Percentiles rank a stretch among this genome's conserved stretches.
These are phyloP conservation scores for Trichoderma polysporum DNA, from an alignment of 2,329 filamentous ascomycete genomes.

Conservation along the genomic window DNA sequence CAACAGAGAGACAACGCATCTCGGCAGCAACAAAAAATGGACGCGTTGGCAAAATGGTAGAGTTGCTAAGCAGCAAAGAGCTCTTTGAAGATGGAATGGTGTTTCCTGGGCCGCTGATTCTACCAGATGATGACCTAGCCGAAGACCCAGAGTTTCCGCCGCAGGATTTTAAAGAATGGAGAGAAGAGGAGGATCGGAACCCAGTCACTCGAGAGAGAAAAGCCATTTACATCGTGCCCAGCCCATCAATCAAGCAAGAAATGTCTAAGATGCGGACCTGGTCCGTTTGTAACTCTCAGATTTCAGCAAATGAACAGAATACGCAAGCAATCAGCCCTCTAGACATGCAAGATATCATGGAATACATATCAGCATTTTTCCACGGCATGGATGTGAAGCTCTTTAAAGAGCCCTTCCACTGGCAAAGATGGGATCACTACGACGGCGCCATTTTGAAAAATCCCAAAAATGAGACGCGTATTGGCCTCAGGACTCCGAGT, in stretches of 20 bases:
- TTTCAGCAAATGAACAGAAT: conserved; percentile 27
- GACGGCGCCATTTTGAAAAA: not conserved
- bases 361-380: conserved; percentile 50
- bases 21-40: conserved; percentile 31
- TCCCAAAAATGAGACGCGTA: conserved; percentile 26
- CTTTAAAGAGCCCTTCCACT: conserved; percentile 42
- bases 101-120: conserved; percentile 59
- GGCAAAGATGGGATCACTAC: conserved; percentile 47
- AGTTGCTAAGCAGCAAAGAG: conserved; percentile 20
- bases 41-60: conserved; percentile 23
- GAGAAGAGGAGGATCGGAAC: conserved; percentile 46
- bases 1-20: conserved; percentile 30
- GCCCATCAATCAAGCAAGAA: conserved; percentile 41
- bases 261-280: conserved; percentile 45
- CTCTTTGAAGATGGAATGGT: conserved; percentile 28
- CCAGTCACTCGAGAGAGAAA: conserved; percentile 45
- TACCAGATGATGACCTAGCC: conserved; percentile 60
- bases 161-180: conserved; percentile 56
- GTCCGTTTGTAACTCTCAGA: conserved; percentile 25
- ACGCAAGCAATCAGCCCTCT: conserved; percentile 27
- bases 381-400: conserved; percentile 51
- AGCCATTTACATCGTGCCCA: conserved; percentile 54
- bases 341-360: conserved; percentile 31
- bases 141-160: conserved; percentile 50
- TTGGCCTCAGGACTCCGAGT: conserved; percentile 45